Conservation (phyloP, 257 asterid genomes). For the Plantago elongata region DNA sequence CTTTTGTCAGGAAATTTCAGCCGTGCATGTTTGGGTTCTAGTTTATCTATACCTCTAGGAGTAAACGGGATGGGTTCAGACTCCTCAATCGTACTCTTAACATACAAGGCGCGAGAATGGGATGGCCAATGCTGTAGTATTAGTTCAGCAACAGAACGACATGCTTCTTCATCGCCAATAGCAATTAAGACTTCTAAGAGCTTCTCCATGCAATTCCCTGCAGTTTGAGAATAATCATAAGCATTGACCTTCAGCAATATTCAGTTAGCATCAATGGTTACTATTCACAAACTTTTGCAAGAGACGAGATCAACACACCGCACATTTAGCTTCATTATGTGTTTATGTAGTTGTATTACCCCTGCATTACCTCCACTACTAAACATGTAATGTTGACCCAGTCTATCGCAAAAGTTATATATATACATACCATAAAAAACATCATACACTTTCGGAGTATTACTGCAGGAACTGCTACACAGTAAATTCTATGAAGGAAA, state of each 20-base stretch:
- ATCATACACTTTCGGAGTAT: too few relatives aligned
- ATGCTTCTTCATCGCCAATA: slow-evolving; percentile 95
- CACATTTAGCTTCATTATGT: not conserved
- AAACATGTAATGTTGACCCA: too few relatives aligned
- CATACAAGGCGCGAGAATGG: slow-evolving; percentile 96
- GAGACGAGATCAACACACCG: too few relatives aligned
- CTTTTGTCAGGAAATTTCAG: slow-evolving; percentile 80
- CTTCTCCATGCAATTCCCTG: slow-evolving; percentile 99
- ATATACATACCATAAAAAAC: not conserved
- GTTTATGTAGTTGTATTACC: too few relatives aligned
- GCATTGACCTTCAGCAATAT: slow-evolving; percentile 1
- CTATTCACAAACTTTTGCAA: too few relatives aligned
- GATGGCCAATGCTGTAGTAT: slow-evolving; percentile 95
- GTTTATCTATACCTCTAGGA: slow-evolving; percentile 90
- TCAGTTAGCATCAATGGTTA: not conserved
- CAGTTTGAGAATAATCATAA: slow-evolving; percentile 19
- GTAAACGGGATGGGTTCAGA: slow-evolving; percentile 68
- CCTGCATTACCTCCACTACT: too few relatives aligned
- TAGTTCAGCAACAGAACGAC: slow-evolving; percentile 80
- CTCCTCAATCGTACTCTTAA: slow-evolving; percentile 74
- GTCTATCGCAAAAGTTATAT: too few relatives aligned
- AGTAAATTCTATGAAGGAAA: too few relatives aligned
- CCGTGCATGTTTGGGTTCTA: slow-evolving; percentile 76
- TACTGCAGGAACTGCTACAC: too few relatives aligned
- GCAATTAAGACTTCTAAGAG: slow-evolving; percentile 96